Percentiles rank a stretch among this genome's conserved stretches.
Conservation (phyloP, 2,329 filamentous ascomycete species). For the Pyrenophora tritici-repentis region DNA sequence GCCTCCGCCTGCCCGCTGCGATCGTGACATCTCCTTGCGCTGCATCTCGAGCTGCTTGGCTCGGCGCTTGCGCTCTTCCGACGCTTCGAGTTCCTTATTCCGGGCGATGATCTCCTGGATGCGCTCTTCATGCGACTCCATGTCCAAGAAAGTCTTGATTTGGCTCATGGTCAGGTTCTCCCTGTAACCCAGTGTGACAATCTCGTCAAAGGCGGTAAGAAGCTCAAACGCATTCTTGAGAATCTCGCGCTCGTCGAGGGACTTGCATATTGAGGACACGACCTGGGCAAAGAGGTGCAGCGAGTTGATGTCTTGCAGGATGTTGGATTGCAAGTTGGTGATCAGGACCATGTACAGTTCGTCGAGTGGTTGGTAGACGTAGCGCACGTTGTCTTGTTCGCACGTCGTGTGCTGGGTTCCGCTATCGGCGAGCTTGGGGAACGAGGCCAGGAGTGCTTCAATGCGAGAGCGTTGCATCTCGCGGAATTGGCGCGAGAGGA, state of each 20-base stretch:
- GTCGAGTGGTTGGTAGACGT: conserved; percentile 98
- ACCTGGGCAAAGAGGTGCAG: conserved; percentile 98
- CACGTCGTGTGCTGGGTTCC: conserved; percentile 97
- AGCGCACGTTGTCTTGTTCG: conserved; percentile 99
- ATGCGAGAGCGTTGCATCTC: conserved; percentile 97
- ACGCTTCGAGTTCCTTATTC: conserved; percentile 99
- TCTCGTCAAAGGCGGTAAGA: conserved; percentile 93
- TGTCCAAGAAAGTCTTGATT: conserved; percentile 98
- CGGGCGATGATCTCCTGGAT: conserved; percentile 76
- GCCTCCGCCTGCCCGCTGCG: conserved; percentile 58
- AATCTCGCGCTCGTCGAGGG: conserved; percentile 93
- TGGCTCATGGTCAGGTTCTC: conserved; percentile 96
- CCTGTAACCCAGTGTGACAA: conserved; percentile 92
- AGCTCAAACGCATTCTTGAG: conserved; percentile 93
- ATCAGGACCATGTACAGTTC: conserved; percentile 99
- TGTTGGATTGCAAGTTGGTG: conserved; percentile 99
- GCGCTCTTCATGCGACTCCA: conserved; percentile 98
- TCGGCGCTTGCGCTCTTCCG: conserved; percentile 96
- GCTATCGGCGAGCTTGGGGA: conserved; percentile 95
- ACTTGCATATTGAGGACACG: conserved; percentile 95
- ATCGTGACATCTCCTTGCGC: conserved; percentile 90
- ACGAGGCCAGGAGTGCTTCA: conserved; percentile 93
- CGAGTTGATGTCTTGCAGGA: conserved; percentile 98
- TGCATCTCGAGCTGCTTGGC: conserved; percentile 99
- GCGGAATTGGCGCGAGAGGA: conserved; percentile 95